Conservation (phyloP, 1,139 yeast genomes). For the Nadsonia commutata region DNA sequence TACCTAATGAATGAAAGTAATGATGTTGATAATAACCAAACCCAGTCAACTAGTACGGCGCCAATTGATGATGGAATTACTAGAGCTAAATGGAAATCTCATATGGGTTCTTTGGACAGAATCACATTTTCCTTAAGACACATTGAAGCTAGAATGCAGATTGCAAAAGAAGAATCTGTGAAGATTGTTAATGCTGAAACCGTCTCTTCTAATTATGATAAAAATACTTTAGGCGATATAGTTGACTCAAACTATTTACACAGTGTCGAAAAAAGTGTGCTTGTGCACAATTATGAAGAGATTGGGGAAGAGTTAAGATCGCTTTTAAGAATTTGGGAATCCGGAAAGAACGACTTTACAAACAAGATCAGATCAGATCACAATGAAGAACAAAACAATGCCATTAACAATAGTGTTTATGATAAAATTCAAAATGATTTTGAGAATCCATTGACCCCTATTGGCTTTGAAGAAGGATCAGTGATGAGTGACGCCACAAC, state of each 20-base stretch:
- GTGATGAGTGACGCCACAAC: not conserved
- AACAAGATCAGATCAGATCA: no score
- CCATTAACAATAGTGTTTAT: no score
- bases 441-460: not conserved
- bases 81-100: constrained; percentile 5
- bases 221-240: no score
- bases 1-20: not conserved
- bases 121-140: constrained; percentile 19
- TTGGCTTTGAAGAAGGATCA: not conserved
- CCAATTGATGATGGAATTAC: constrained; percentile 6
- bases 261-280: no score
- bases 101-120: constrained; percentile 14
- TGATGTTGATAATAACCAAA: not conserved
- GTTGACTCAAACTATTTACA: no score
- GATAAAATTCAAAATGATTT: not conserved
- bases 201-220: no score
- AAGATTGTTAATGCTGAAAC: not conserved
- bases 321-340: not conserved
- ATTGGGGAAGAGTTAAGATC: not conserved
- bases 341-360: not conserved
- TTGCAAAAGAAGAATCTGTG: constrained; percentile 16
- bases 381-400: no score
- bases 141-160: constrained; percentile 24
- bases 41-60: constrained; percentile 5
- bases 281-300: not conserved